These are phyloP conservation scores for Pseudocercospora pini-densiflorae DNA, from an alignment of 2,329 filamentous ascomycete genomes.

Conservation along the genomic window DNA sequence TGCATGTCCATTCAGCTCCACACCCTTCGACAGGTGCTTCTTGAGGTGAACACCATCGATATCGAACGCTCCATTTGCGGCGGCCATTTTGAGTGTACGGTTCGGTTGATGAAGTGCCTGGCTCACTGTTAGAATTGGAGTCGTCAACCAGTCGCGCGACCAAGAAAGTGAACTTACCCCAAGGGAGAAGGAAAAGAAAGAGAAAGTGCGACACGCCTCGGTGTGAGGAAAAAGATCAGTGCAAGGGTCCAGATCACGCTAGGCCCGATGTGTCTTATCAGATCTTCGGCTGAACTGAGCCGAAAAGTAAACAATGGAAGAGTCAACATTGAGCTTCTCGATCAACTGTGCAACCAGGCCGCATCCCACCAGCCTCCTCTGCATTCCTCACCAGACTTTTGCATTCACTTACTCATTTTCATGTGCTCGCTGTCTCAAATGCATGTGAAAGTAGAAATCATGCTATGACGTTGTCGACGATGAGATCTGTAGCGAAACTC, in stretches of 20 bases:
- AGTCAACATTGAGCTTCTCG: constrained; percentile 17
- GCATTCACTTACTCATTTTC: neutral
- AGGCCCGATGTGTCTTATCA: constrained; percentile 7
- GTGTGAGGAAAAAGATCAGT: constrained; percentile 9
- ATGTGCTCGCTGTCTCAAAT: constrained; percentile 12
- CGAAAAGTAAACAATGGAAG: constrained; percentile 16
- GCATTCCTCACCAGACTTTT: neutral
- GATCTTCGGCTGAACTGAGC: constrained; percentile 6
- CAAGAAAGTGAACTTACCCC: constrained; percentile 48
- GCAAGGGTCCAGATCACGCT: neutral
- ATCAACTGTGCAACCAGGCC: constrained; percentile 22
- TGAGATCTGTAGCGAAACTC: constrained; percentile 3
- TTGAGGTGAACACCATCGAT: constrained; percentile 41
- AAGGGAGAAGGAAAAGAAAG: constrained; percentile 49
- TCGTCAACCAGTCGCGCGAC: constrained; percentile 17
- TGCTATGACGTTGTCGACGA: constrained; percentile 14
- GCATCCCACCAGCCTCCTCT: constrained; percentile 9
- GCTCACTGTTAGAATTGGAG: constrained; percentile 13
- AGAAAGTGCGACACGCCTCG: constrained; percentile 8
- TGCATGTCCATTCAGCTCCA: constrained; percentile 16
- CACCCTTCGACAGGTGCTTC: constrained; percentile 22
- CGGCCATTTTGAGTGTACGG: constrained; percentile 2
- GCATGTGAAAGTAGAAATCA: neutral
- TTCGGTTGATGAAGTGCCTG: neutral
- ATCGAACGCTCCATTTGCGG: constrained; percentile 65